These are phyloP conservation scores for Podospora conica DNA, from an alignment of 495 filamentous ascomycete species.

Conservation along the genomic window DNA sequence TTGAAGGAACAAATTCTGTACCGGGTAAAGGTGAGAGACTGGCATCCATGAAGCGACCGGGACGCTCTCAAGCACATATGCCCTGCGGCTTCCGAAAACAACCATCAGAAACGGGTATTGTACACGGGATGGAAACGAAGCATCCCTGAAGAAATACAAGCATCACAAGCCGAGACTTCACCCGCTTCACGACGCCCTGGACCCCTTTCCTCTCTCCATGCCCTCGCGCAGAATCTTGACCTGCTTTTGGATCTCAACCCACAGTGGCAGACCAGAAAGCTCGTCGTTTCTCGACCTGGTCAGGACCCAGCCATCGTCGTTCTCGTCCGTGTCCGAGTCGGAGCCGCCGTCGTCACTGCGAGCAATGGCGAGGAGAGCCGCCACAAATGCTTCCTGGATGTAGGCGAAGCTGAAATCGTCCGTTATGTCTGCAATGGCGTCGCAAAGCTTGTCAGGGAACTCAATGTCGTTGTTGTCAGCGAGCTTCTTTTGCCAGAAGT, in stretches of 20 bases:
- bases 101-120: no score
- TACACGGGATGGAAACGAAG: neutral
- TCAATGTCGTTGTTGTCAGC: constrained; percentile 46
- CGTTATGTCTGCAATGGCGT: constrained; percentile 52
- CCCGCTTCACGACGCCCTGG: neutral
- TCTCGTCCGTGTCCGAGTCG: constrained; percentile 1
- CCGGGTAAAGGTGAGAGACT: no score
- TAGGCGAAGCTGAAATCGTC: constrained; percentile 60
- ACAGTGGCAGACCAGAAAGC: constrained; percentile 43
- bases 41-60: no score
- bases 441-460: constrained; percentile 49
- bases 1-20: no score
- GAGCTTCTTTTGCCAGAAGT: constrained; percentile 55
- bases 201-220: constrained; percentile 36
- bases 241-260: constrained; percentile 53
- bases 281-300: constrained; percentile 22
- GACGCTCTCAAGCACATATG: no score
- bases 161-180: neutral
- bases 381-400: constrained; percentile 59
- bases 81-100: no score
- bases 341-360: constrained; percentile 7
- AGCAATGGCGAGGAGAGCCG: constrained; percentile 49
- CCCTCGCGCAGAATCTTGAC: constrained; percentile 49
- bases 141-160: neutral
- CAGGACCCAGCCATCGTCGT: constrained; percentile 16